Evolutionary conservation across 345 rosid genomes (phyloP), one percentile per base, ranked within the genome.

Genomic region (Gossypioides kirkii): DNA sequence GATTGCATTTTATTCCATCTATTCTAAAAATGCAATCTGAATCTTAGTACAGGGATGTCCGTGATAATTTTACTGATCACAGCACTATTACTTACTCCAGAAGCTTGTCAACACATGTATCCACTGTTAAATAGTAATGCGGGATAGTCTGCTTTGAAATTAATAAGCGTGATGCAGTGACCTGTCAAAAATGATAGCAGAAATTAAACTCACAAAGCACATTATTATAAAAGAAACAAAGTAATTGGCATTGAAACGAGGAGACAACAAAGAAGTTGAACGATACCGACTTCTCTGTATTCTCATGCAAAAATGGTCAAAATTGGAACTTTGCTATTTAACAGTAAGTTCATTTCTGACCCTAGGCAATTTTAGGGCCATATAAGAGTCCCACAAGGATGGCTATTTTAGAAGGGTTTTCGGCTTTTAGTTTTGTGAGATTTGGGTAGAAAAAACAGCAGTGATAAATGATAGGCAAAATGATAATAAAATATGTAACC

Each of bases 121-220:
- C 99, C 4, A 92, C 97, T 3, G 97, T 88, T 79, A 95, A 70
- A 81, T 95, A 95, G 84, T 92, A 95, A 84, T 92, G 99, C 62
- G 99, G 98, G 79, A 95, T 93, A 6, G 96, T 92, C 77, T 95
- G 99, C 91, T 95, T 95, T 5, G 99, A 95, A 77, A 88, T 77
- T 77, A 92, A 79, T 78, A 95, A 85, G 74, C 98, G 91, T 64
- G 96, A 89, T 76, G 99, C 97, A 17, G 98, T 95, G 75, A 95
- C 77, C 99, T 95, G 86, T 84, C 77, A 73, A 76, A 68, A 71
- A 55, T 64, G 56, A 76, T 22, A 59, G 67, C 73, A 72, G 53
- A 62, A 73, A 66, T 75, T 70, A 74, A 26, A 66, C 56, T 79
- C 61, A 76, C 55, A 62, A 18, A 6, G 45, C 42, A 45, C 36